Conservation (phyloP, 2,329 filamentous ascomycete species). For the Colletotrichum musae region DNA sequence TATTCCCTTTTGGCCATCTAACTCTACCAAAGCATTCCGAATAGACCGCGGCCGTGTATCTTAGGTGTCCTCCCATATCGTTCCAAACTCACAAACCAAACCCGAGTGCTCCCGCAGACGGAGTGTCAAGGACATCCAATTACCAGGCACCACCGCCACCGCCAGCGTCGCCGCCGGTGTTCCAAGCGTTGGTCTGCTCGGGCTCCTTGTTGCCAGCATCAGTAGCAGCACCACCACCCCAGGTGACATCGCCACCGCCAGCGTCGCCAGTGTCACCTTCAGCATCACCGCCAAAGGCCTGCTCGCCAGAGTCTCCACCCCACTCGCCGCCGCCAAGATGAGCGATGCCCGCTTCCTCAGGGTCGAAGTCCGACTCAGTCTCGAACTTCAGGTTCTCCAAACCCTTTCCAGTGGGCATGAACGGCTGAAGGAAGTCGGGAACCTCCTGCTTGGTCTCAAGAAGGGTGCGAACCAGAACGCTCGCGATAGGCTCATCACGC, state of each 20-base stretch:
- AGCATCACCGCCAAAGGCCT: slow-evolving; percentile 42
- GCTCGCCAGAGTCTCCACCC: slow-evolving; percentile 34
- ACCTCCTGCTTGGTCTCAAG: slow-evolving; percentile 84
- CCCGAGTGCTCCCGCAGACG: background rate
- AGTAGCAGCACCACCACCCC: slow-evolving; percentile 28
- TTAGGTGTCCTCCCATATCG: slow-evolving; percentile 18
- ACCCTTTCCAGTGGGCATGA: slow-evolving; percentile 67
- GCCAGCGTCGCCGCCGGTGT: slow-evolving; percentile 17
- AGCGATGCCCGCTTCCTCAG: slow-evolving; percentile 46
- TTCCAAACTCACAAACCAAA: slow-evolving; percentile 9
- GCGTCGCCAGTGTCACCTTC: slow-evolving; percentile 42
- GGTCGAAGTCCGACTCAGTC: slow-evolving; percentile 68
- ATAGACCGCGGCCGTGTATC: slow-evolving; percentile 33
- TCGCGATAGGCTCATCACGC: slow-evolving; percentile 79
- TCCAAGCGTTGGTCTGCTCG: slow-evolving; percentile 37
- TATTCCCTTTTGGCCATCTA: slow-evolving; percentile 37
- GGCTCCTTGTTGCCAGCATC: slow-evolving; percentile 27
- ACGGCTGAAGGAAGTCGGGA: slow-evolving; percentile 83
- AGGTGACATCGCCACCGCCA: slow-evolving; percentile 40
- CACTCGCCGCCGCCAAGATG: slow-evolving; percentile 45
- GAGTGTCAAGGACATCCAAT: slow-evolving; percentile 26
- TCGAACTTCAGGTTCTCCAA: slow-evolving; percentile 67
- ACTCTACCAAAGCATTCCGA: slow-evolving; percentile 39
- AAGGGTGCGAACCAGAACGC: slow-evolving; percentile 83
- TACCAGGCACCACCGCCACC: slow-evolving; percentile 28